These are phyloP conservation scores for Candida vaughaniae DNA, from an alignment of 805 yeast genomes.

Conservation along the genomic window DNA sequence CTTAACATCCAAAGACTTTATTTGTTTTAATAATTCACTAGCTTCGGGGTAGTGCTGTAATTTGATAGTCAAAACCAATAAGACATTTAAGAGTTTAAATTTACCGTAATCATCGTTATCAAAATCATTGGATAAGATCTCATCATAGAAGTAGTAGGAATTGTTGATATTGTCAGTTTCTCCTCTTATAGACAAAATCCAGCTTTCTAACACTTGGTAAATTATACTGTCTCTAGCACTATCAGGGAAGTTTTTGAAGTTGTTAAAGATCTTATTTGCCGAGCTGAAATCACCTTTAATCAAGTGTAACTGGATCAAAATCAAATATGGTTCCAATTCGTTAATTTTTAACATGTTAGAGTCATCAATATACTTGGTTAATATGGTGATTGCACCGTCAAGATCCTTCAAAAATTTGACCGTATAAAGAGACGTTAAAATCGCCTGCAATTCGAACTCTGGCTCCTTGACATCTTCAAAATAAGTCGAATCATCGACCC, in stretches of 20 bases:
- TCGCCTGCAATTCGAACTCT: constrained; percentile 40
- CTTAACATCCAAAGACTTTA: constrained; percentile 43
- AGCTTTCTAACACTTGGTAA: constrained; percentile 76
- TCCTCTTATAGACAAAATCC: constrained; percentile 45
- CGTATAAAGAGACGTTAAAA: constrained; percentile 37
- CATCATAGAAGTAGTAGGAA: constrained; percentile 71
- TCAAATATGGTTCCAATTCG: constrained; percentile 42
- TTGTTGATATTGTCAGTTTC: constrained; percentile 41
- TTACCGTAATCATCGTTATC: constrained; percentile 39
- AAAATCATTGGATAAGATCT: constrained; percentile 55
- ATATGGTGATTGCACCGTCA: constrained; percentile 35
- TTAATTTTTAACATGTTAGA: constrained; percentile 20
- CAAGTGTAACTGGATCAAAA: constrained; percentile 40
- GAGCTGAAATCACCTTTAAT: constrained; percentile 33
- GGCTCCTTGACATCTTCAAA: constrained; percentile 39
- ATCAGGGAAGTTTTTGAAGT: constrained; percentile 33
- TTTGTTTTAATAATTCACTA: constrained; percentile 49
- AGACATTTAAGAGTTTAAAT: constrained; percentile 46
- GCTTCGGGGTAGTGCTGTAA: constrained; percentile 83
- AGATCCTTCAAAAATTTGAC: constrained; percentile 35
- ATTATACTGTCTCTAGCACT: constrained; percentile 62
- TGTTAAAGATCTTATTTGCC: constrained; percentile 32
- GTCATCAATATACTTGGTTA: constrained; percentile 27
- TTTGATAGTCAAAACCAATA: constrained; percentile 75
- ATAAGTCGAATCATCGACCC: constrained; percentile 42